Evolutionary conservation across 179 eudicot species (phyloP).

Genomic region (Actinidia arguta): DNA sequence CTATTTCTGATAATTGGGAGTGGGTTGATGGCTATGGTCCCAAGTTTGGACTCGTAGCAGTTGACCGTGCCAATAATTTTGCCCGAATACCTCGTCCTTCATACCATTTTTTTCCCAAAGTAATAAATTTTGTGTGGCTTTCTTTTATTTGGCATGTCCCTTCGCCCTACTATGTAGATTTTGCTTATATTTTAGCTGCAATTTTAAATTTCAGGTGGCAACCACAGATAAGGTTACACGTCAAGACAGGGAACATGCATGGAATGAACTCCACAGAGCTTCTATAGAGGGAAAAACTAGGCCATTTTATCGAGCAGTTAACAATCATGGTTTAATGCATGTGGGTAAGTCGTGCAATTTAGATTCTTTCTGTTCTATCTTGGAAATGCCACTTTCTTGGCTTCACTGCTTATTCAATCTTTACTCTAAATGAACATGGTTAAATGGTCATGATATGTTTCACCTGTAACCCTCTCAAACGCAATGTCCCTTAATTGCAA

Average conservation of each 20-base stretch:
- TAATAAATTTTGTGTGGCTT: conserved; percentile 21
- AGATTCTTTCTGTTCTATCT: not conserved
- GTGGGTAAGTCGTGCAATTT: conserved; percentile 62
- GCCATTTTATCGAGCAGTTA: conserved; percentile 89
- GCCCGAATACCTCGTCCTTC: conserved; percentile 93
- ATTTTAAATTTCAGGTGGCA: conserved; percentile 59
- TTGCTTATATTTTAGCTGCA: conserved; percentile 15
- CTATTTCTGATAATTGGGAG: conserved; percentile 99
- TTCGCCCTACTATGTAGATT: not conserved
- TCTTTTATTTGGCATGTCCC: not conserved
- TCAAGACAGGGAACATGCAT: conserved; percentile 72
- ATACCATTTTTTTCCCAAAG: conserved; percentile 82
- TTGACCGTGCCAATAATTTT: conserved; percentile 90
- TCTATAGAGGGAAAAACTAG: conserved; percentile 71
- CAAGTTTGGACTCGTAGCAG: conserved; percentile 97
- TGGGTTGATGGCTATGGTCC: conserved; percentile 99
- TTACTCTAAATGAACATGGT: not conserved
- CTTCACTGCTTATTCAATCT: conserved; percentile 3
- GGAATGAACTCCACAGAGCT: conserved; percentile 79
- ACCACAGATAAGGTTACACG: conserved; percentile 79
- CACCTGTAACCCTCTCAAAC: not conserved
- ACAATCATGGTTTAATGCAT: conserved; percentile 88
- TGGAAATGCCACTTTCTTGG: conserved; percentile 5
- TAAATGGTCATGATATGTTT: not conserved
- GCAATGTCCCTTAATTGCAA: not conserved